Evolutionary conservation across 2,329 filamentous ascomycete genomes (phyloP).

Genomic region (Dothideomycetes sp.): DNA sequence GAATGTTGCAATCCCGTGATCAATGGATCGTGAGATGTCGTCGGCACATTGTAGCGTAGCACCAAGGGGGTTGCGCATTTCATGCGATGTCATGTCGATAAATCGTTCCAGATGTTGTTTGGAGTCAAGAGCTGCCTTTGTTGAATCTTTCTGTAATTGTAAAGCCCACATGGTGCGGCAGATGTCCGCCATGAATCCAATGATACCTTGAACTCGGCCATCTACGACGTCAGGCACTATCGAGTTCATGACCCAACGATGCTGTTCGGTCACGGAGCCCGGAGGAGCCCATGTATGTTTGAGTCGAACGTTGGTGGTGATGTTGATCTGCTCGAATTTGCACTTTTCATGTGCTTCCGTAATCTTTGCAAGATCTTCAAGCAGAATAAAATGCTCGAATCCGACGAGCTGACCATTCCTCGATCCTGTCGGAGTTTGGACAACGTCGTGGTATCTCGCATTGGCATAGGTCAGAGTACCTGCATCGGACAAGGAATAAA

Average conservation of each 20-base stretch:
- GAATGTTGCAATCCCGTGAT: background rate
- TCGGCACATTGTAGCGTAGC: constrained; percentile 7
- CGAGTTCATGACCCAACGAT: constrained; percentile 1
- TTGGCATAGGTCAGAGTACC: background rate
- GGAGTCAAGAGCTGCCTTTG: background rate
- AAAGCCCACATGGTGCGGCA: constrained; percentile 9
- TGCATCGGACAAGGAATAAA: constrained; percentile 1
- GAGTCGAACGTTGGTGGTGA: constrained; percentile 2
- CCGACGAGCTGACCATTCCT: background rate
- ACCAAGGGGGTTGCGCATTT: constrained; percentile 4
- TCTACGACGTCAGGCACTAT: constrained; percentile 3
- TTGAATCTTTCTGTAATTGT: constrained; percentile 3
- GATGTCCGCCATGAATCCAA: constrained; percentile 1
- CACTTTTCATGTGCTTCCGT: background rate
- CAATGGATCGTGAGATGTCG: background rate
- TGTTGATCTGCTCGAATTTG: background rate
- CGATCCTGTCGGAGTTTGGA: background rate
- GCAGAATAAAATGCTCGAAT: background rate
- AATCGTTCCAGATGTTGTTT: constrained; percentile 6
- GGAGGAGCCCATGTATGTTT: background rate
- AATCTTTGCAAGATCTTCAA: background rate
- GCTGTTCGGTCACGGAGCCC: background rate
- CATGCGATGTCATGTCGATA: constrained; percentile 4
- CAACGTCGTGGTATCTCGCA: background rate
- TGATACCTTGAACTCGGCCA: background rate